Evolutionary conservation across 371 early-diverging fungal genomes (phyloP).

Genomic region (Basidiobolus heterosporus): DNA sequence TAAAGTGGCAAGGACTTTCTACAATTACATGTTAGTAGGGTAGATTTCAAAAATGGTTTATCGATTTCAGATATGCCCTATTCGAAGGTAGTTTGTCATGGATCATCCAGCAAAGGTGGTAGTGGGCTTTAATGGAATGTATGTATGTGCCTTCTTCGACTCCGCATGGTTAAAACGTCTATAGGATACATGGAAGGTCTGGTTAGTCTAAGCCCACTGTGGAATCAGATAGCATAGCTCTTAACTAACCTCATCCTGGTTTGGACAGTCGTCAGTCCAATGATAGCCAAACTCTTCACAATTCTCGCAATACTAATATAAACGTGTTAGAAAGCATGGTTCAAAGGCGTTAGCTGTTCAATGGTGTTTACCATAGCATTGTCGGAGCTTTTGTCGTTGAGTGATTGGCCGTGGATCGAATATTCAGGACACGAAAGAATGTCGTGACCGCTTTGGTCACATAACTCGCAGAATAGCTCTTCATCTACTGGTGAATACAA

Average conservation of each 20-base stretch:
- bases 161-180: no score
- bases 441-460: conserved; percentile 46
- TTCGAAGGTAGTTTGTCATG: no score
- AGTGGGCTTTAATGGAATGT: no score
- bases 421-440: conserved; percentile 39
- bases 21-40: no score
- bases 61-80: no score
- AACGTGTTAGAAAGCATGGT: neutral
- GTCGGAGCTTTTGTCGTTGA: neutral
- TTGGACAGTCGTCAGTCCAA: conserved; percentile 48
- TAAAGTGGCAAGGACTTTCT: no score
- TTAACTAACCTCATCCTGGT: conserved; percentile 24
- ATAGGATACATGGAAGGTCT: no score
- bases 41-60: no score
- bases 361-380: neutral
- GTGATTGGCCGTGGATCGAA: conserved; percentile 4
- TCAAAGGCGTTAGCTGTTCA: neutral
- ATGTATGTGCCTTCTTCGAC: no score
- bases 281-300: conserved; percentile 47
- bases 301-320: conserved; percentile 42
- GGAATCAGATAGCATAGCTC: no score
- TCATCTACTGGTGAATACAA: conserved; percentile 4
- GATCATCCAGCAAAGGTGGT: no score
- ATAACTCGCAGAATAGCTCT: conserved; percentile 38
- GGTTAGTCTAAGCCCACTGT: no score